Conservation (phyloP, 176 grass and related monocot genomes). For the Carex littledalei region DNA sequence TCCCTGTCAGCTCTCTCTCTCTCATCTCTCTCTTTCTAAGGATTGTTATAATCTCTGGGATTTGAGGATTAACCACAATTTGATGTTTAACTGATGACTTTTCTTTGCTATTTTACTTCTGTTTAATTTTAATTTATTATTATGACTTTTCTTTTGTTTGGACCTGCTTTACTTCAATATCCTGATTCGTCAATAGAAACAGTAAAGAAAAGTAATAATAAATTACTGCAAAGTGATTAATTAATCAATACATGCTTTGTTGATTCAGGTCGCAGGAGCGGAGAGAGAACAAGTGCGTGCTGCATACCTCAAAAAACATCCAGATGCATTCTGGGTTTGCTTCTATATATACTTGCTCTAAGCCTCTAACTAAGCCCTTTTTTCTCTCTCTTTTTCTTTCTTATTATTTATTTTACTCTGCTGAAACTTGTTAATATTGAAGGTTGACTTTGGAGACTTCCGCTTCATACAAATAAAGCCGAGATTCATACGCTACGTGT, state of each 20-base stretch:
- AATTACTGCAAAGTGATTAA: not conserved
- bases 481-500: constrained; percentile 69
- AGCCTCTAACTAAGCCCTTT: not conserved
- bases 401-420: not conserved
- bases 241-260: not conserved
- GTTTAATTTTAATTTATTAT: not conserved
- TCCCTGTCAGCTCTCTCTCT: constrained; percentile 36
- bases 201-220: not conserved
- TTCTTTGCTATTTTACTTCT: not conserved
- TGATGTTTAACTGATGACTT: not conserved
- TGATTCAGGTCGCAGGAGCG: constrained; percentile 44
- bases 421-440: constrained; percentile 3
- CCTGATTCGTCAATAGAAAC: not conserved
- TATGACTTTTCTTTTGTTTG: not conserved
- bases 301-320: constrained; percentile 77
- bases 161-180: not conserved
- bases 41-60: not conserved
- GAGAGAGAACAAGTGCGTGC: constrained; percentile 51
- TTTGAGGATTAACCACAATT: not conserved
- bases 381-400: not conserved
- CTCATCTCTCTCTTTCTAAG: not conserved
- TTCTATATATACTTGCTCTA: not conserved
- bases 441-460: constrained; percentile 98
- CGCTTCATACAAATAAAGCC: constrained; percentile 71
- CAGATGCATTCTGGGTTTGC: constrained; percentile 86